Conservation (phyloP, 2,329 filamentous ascomycete species). For the Fusarium sacchari region DNA sequence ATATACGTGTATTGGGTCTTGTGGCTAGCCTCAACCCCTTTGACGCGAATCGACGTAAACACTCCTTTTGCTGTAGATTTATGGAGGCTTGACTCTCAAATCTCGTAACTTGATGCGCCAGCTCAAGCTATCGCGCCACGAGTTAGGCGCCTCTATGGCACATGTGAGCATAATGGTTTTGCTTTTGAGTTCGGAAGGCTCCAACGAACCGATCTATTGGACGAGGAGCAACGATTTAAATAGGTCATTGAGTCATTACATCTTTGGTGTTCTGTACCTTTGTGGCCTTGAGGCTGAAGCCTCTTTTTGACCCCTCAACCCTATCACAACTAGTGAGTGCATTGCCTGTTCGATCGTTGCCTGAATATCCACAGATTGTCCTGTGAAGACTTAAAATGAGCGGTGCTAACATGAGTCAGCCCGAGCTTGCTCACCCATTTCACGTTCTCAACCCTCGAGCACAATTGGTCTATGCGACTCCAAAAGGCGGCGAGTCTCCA, state of each 20-base stretch:
- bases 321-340: too few species aligned
- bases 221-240: neutral
- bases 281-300: too few species aligned
- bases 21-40: too few species aligned
- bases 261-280: too few species aligned
- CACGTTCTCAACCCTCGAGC: neutral
- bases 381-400: fast-evolving
- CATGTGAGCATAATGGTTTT: neutral
- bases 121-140: neutral
- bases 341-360: fast-evolving
- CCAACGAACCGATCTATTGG: neutral
- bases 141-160: neutral
- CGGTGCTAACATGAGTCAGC: neutral
- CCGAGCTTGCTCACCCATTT: neutral
- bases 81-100: fast-evolving
- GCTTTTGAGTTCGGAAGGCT: neutral
- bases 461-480: neutral
- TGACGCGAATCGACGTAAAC: neutral
- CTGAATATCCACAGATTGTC: fast-evolving
- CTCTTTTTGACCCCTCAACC: too few species aligned
- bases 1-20: neutral
- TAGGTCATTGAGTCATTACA: neutral
- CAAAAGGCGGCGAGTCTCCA: neutral
- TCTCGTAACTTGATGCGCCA: neutral
- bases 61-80: too few species aligned